Base-by-base conservation (phyloP, 768 basidiomycete genomes). In the Leucocoprinus birnbaumii region DNA sequence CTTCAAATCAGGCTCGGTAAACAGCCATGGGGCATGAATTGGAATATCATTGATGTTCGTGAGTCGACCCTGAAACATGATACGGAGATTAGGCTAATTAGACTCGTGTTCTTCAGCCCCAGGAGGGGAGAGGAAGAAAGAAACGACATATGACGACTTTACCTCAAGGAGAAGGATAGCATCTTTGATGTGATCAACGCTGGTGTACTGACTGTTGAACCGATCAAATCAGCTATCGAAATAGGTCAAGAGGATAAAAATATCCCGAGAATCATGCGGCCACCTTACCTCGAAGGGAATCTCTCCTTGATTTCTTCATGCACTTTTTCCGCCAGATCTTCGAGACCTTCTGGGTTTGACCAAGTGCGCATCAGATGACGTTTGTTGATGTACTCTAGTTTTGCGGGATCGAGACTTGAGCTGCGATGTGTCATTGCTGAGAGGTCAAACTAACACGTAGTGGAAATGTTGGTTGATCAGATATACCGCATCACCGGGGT, bases 341-440 rank as follows among this genome's bases (percentile, higher is more conserved):
- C 63, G 22, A 87, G 73, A 1, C 81, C 84, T 13, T 77, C 69
- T 2, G 79, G 70, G 5, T 73, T 73, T 14, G 79, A 71, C 63
- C 83, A 79, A 53, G 71, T 74, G 16, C 73, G 73, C 70, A 83
- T 77, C 14, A 99, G 69, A 63, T 96, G 90, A 44, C 89, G 85
- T 63, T 93, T 94, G 67, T 98, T 98, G 51, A 98, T 72, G 65
- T 87, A 91, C 61, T 87, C 85, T 14, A 99, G 79, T 64, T 97
- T 97, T 9, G 70, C 69, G 0, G 81, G 78, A 58, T 94, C 91
- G 13, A 98, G 80, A 14, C 85, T 80, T n/a, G 89, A 84, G 57
- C 92, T 87, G 26, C 92, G 82, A 53, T 91, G 91, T 0, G 91
- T 96, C 41, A 98, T 64, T 2, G 79, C 79, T 0, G 79, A 69